A percentile compares a stretch with the other conserved stretches of the same genome.
Evolutionary conservation across 176 grass and related monocot genomes (phyloP).

Genomic region (Triticum urartu): DNA sequence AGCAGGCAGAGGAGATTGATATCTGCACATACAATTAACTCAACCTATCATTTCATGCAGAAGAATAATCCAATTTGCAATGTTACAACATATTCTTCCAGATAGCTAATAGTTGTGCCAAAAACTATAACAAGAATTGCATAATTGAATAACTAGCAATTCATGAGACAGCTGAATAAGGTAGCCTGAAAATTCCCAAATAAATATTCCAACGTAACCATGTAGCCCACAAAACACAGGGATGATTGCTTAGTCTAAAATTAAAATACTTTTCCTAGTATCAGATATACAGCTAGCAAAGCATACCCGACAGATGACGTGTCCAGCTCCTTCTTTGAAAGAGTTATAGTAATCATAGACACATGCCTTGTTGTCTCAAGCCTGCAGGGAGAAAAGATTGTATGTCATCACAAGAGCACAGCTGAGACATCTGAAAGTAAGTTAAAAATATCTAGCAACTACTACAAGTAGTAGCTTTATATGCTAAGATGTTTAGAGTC

Average conservation of each 20-base stretch:
- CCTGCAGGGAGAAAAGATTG: slow-evolving; percentile 31
- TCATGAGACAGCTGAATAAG: not conserved
- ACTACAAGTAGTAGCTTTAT: not conserved
- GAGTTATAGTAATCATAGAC: slow-evolving; percentile 81
- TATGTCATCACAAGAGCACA: not conserved
- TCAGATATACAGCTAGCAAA: not conserved
- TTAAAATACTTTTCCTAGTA: not conserved
- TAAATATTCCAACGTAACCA: not conserved
- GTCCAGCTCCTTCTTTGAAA: slow-evolving; percentile 90
- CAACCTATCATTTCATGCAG: not conserved
- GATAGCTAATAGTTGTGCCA: not conserved
- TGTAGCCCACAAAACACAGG: not conserved
- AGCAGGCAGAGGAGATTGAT: slow-evolving; percentile 87
- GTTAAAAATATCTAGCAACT: not conserved
- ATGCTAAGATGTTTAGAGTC: not conserved
- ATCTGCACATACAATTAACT: slow-evolving; percentile 53
- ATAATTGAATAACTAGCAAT: not conserved
- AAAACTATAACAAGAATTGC: not conserved
- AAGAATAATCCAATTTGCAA: not conserved
- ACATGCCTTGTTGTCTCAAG: slow-evolving; percentile 98
- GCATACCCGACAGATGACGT: slow-evolving; percentile 66
- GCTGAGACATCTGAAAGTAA: not conserved
- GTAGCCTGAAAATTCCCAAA: not conserved
- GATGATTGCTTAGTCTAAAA: not conserved
- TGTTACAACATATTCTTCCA: not conserved